These are phyloP conservation scores for Epithemia pelagica DNA, from an alignment of 108 stramenopile species.

Conservation along the genomic window DNA sequence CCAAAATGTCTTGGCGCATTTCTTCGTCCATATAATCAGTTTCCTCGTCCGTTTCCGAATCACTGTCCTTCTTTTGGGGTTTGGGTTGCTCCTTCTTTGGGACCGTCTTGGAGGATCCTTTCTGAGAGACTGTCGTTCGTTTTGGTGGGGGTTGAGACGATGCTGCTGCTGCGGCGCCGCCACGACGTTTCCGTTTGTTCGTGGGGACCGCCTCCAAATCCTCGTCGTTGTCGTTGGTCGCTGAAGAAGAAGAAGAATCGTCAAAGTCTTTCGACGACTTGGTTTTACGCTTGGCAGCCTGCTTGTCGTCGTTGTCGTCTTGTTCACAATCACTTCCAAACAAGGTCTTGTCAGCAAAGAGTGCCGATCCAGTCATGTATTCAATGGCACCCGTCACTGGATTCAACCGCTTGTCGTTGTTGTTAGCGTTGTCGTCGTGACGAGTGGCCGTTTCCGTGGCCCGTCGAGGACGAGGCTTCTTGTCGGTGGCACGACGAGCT, in stretches of 20 bases:
- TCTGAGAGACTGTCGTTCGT: not conserved
- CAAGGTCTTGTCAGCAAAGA: not conserved
- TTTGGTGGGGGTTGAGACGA: not conserved
- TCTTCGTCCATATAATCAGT: slow-evolving; percentile 1
- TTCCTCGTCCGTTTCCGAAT: not conserved
- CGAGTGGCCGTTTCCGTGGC: not conserved
- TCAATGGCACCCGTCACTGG: slow-evolving; percentile 14
- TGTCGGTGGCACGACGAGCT: not conserved
- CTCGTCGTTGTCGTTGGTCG: not conserved
- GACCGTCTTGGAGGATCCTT: not conserved
- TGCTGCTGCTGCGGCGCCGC: not conserved
- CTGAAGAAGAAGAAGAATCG: not conserved
- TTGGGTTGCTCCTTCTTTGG: slow-evolving; percentile 4
- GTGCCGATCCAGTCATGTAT: not conserved
- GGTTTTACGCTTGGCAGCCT: no score
- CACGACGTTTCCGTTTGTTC: not conserved
- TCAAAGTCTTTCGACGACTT: not conserved
- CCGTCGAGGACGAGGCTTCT: slow-evolving; percentile 1
- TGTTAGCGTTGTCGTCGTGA: not conserved
- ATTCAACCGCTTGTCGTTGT: not conserved
- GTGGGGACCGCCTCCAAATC: not conserved
- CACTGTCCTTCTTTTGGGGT: not conserved
- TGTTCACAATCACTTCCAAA: not conserved
- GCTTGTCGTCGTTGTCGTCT: not conserved
- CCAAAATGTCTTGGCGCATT: not conserved